Evolutionary conservation across 75 land plant species (phyloP), one percentile per base, ranked within the genome.

Genomic region (Pinus albicaulis): DNA sequence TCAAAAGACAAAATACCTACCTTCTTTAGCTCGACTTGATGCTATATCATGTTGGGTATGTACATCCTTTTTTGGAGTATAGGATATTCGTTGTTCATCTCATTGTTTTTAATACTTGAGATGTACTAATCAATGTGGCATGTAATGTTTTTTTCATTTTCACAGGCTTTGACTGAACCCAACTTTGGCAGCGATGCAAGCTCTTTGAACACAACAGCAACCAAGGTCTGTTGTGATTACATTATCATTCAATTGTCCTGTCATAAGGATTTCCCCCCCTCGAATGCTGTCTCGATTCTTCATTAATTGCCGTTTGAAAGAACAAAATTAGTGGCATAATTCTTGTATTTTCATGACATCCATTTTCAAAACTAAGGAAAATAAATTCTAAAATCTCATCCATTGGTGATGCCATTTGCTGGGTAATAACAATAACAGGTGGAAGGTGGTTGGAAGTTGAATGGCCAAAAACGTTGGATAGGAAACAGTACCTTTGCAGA

Each of bases 401-500:
- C 53, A 48, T 10, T 48, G 17, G 44, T 28, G 17, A 34, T 28
- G 17, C 1, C 36, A 31, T 63, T 63, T 25, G 1, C 19, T 64
- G 38, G 6, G 17, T 64, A 19, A 20, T 12, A 68, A 68, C 36
- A 10, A 10, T 57, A 57, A 56, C 86, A 95, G 94, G 93, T 90
- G 1, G 74, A 78, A 72, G 98, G 98, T 76, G 98, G 98, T 36
- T 95, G 93, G 96, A 52, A 85, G 55, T 76, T 95, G 64, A 87
- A 91, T 81, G 98, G 98, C 5, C 93, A 92, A 76, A 95, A 95
- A 74, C 86, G 96, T 10, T 95, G 93, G 98, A 95, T 92, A 71
- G 98, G 98, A 74, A 92, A 95, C 65, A 88, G 93, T 60, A 95
- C 98, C 6, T 95, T 95, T 89, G 93, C 93, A 66, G 93, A 95